Percentiles rank a stretch among this genome's conserved stretches.
These are phyloP conservation scores for Talaromyces trachyspermus DNA, from an alignment of 495 filamentous ascomycete species.

Conservation along the genomic window DNA sequence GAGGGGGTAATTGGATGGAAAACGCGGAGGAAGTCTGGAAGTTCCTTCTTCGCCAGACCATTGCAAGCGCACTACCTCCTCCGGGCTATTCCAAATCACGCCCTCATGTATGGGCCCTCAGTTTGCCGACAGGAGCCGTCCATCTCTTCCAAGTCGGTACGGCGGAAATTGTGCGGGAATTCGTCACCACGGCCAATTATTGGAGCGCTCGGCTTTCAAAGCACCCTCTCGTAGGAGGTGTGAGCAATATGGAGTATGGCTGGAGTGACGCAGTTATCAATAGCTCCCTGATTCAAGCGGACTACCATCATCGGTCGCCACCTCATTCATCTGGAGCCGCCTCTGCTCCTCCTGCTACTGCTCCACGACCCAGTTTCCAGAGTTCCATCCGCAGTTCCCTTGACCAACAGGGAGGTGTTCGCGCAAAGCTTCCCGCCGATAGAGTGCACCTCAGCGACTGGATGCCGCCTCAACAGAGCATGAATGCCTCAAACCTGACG, in stretches of 20 bases:
- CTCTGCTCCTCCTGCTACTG: constrained; percentile 6
- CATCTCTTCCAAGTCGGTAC: constrained; percentile 98
- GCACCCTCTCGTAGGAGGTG: constrained; percentile 80
- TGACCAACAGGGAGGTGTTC: constrained; percentile 53
- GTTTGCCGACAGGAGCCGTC: constrained; percentile 83
- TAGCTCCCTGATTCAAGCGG: constrained; percentile 51
- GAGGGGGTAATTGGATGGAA: constrained; percentile 95
- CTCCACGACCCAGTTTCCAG: constrained; percentile 55
- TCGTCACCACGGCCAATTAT: constrained; percentile 92
- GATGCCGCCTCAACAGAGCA: constrained; percentile 85
- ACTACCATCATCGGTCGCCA: constrained; percentile 34
- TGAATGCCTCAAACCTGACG: constrained; percentile 68
- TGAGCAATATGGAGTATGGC: constrained; percentile 96
- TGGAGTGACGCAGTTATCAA: constrained; percentile 91
- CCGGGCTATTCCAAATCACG: constrained; percentile 88
- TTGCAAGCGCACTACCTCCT: constrained; percentile 80
- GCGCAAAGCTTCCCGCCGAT: constrained; percentile 74
- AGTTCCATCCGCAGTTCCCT: constrained; percentile 65
- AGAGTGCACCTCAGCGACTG: constrained; percentile 81
- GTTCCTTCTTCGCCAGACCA: constrained; percentile 85
- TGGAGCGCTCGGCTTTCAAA: constrained; percentile 94
- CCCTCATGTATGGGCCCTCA: constrained; percentile 93
- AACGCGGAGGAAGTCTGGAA: constrained; percentile 81
- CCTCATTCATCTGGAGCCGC: constrained; percentile 28
- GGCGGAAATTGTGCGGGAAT: constrained; percentile 88